Percentiles rank a stretch among this genome's conserved stretches.
These are phyloP conservation scores for Nissolia schottii DNA, from an alignment of 306 rosid genomes.

Conservation along the genomic window DNA sequence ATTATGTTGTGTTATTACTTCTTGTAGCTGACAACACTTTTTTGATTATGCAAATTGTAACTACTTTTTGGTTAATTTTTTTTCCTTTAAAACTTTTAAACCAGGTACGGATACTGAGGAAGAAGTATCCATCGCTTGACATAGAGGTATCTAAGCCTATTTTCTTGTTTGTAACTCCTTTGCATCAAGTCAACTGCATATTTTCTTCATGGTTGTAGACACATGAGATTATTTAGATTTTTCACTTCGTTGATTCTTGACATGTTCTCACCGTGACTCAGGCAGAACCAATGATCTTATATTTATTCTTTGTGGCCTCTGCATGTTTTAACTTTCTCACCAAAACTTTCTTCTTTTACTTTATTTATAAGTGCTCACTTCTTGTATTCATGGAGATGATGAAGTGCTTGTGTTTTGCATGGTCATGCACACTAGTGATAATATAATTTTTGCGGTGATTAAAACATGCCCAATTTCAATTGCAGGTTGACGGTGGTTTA, in stretches of 20 bases:
- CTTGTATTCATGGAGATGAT: slow-evolving; percentile 8
- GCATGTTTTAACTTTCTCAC: neutral
- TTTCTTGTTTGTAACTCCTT: slow-evolving; percentile 6
- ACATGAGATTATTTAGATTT: neutral
- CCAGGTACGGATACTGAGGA: slow-evolving; percentile 75
- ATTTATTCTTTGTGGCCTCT: neutral
- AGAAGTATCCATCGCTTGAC: slow-evolving; percentile 88
- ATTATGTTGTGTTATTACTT: neutral
- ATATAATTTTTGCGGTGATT: neutral
- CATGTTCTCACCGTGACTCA: neutral
- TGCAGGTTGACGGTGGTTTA: slow-evolving; percentile 94
- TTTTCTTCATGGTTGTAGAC: slow-evolving; percentile 13
- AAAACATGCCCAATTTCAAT: slow-evolving; percentile 16
- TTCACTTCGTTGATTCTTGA: slow-evolving; percentile 8
- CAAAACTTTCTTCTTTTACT: neutral
- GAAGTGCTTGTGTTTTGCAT: slow-evolving; percentile 2
- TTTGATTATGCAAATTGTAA: neutral
- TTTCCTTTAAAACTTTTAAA: neutral
- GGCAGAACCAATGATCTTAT: neutral
- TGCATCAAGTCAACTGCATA: neutral
- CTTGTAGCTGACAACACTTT: slow-evolving; percentile 13
- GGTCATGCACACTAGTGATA: neutral
- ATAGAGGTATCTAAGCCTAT: slow-evolving; percentile 58
- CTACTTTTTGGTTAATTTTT: neutral
- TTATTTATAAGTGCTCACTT: neutral